Evolutionary conservation across 345 rosid genomes (phyloP), one percentile per base, ranked within the genome.

Genomic region (Turnera subulata): DNA sequence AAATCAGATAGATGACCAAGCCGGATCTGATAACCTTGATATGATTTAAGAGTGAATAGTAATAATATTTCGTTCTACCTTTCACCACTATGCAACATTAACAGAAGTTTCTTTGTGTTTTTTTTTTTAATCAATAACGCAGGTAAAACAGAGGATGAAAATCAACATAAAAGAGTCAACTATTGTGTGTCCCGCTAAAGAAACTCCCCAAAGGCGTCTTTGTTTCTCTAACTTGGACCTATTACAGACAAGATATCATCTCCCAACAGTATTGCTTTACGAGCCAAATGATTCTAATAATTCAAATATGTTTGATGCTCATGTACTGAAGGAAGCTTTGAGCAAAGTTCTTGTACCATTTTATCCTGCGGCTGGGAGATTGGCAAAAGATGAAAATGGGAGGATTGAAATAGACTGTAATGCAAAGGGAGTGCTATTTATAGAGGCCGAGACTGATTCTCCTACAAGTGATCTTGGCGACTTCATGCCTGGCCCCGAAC

Each of bases 281-380:
- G 59, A 45, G 35, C 56, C 64, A 16, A 53, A 42, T 12, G 67
- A 53, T 5, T 45, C 56, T n/a, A 37, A 61, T 0, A 43, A 42
- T 20, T 72, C 60, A n/a, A n/a, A n/a, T n/a, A n/a, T n/a, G 17
- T 69, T 71, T 16, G 53, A 69, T 14, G 11, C 52, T 2, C 9
- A 29, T 2, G 54, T 56, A 32, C 70, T 78, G 2, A 69, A 63
- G 51, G 60, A 75, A 4, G 59, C 76, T 57, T 43, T 79, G 4
- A 56, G 72, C 46, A 46, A 59, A 10, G 66, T 57, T 58, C 71
- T 79, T 0, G 78, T 72, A 23, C 58, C 71, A 0, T 76, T 73
- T n/a, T 67, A 75, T 33, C 80, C 78, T 0, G 24, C 65, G 17
- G 81, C 78, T 0, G 78, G 81, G 1, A 53, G 80, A 12, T 24